Evolutionary conservation across 192 early-diverging fungal species (phyloP).

Genomic region (Helicostylum pulchrum): DNA sequence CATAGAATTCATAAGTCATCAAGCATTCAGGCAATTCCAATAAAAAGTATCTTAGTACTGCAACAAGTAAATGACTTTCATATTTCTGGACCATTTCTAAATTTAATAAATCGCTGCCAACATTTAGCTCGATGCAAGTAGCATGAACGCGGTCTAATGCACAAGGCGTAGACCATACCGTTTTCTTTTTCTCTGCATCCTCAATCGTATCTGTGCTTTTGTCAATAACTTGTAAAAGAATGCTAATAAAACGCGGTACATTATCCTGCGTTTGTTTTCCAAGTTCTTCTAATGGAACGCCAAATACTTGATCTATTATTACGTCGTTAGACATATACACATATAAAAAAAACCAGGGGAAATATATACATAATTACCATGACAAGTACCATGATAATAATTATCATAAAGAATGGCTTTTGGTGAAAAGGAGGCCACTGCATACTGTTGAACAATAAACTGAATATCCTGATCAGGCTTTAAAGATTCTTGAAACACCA

Average conservation of each 20-base stretch:
- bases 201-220: constrained; percentile 35
- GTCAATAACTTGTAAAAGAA: constrained; percentile 56
- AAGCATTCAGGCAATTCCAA: constrained; percentile 68
- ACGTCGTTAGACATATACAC: background rate
- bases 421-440: constrained; percentile 64
- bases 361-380: constrained; percentile 40
- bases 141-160: constrained; percentile 58
- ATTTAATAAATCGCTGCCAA: constrained; percentile 49
- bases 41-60: constrained; percentile 63
- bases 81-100: constrained; percentile 52
- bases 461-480: constrained; percentile 76
- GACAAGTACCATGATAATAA: constrained; percentile 62
- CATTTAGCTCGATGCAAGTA: constrained; percentile 63
- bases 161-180: constrained; percentile 60
- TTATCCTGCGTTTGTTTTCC: constrained; percentile 54
- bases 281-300: constrained; percentile 68
- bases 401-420: constrained; percentile 70
- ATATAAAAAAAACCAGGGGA: background rate
- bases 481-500: constrained; percentile 64
- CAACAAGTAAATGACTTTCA: constrained; percentile 56
- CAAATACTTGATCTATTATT: constrained; percentile 68
- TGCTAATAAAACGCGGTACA: constrained; percentile 60
- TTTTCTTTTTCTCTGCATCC: constrained; percentile 41
- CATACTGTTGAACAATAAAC: constrained; percentile 72
- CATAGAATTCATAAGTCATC: constrained; percentile 68